phyloP scores from a whole-genome alignment of 257 asterid genomes.

The Rubia yunnanensis region DNA sequence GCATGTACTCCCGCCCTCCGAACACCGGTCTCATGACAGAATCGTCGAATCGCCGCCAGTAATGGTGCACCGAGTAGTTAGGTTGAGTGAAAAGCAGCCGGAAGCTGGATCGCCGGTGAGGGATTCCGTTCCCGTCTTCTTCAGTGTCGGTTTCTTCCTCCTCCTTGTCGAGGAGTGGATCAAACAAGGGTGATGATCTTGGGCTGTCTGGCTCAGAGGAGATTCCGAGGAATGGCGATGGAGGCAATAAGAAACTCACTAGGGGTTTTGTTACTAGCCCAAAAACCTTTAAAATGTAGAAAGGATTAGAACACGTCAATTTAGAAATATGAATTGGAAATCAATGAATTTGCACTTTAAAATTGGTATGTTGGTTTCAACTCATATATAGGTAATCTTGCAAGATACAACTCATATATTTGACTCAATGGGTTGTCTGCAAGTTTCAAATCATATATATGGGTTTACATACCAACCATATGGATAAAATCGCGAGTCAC shows the following conservation, averaged over 20 bases:
- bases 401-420: no score
- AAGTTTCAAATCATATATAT: no score
- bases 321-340: not conserved
- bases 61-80: constrained; percentile 33
- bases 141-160: constrained; percentile 18
- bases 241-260: constrained; percentile 35
- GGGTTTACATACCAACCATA: no score
- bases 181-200: constrained; percentile 7
- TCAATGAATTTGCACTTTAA: no score
- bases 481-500: no score
- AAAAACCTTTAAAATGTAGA: constrained; percentile 34
- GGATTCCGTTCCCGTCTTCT: not conserved
- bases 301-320: not conserved
- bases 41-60: constrained; percentile 58
- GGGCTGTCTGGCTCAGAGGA: constrained; percentile 32
- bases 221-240: not conserved
- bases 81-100: constrained; percentile 43
- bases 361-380: no score
- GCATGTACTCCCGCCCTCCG: constrained; percentile 44
- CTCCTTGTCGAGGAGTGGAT: constrained; percentile 31
- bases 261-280: constrained; percentile 64
- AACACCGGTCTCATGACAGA: constrained; percentile 59
- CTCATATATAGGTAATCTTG: no score
- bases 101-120: constrained; percentile 24
- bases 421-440: no score